Evolutionary conservation across 129 eudicot genomes (phyloP).

Genomic region (Lactuca sativa): DNA sequence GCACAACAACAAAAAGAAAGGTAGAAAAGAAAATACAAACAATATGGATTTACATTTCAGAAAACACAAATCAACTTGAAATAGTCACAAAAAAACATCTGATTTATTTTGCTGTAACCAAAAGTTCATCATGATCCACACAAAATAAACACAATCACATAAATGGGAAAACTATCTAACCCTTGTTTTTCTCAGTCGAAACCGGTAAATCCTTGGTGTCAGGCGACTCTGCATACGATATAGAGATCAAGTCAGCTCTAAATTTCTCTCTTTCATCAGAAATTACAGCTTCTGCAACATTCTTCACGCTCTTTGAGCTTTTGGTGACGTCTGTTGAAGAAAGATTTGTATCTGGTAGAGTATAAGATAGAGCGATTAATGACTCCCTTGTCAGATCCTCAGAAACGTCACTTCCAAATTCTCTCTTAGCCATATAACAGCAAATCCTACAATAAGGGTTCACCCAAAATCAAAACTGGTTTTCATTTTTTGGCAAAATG

Average conservation of each 20-base stretch:
- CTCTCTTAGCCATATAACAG: constrained; percentile 61
- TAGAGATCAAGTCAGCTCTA: constrained; percentile 59
- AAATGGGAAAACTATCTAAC: constrained; percentile 33
- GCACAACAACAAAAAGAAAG: too few relatives aligned
- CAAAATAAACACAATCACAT: constrained; percentile 11
- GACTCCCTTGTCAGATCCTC: constrained; percentile 75
- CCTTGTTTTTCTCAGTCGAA: constrained; percentile 39
- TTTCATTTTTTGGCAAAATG: constrained; percentile 5
- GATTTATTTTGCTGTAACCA: constrained; percentile 18
- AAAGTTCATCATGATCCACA: constrained; percentile 22
- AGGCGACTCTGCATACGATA: constrained; percentile 55
- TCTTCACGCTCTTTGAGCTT: constrained; percentile 19
- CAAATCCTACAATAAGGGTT: constrained; percentile 24
- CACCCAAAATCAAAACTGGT: constrained; percentile 15
- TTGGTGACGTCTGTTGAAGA: constrained; percentile 20
- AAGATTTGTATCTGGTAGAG: constrained; percentile 41
- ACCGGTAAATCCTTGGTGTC: constrained; percentile 41
- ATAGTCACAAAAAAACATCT: constrained; percentile 22
- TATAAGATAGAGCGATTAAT: constrained; percentile 63
- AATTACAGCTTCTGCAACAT: constrained; percentile 27
- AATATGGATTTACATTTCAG: neutral
- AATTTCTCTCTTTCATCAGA: constrained; percentile 41
- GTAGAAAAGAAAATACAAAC: neutral
- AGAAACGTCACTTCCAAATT: constrained; percentile 47
- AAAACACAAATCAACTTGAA: constrained; percentile 21